phyloP scores from a whole-genome alignment of 495 filamentous ascomycete genomes.

The Articulospora tetracladia region DNA sequence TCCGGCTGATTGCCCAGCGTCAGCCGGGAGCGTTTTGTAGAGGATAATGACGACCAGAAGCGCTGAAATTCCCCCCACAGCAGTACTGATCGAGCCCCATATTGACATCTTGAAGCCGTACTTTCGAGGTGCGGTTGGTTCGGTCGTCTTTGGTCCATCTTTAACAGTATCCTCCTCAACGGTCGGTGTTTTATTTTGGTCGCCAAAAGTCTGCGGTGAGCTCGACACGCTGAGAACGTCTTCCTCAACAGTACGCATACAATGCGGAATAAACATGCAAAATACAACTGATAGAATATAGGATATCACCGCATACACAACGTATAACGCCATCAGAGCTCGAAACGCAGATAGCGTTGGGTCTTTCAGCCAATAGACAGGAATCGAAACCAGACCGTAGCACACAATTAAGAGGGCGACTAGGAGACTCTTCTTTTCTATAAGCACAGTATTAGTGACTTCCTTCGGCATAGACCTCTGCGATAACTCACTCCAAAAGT shows the following conservation, averaged over 20 bases:
- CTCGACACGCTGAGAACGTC: not conserved
- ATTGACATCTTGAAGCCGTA: not conserved
- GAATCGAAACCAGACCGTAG: not conserved
- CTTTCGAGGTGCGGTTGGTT: not conserved
- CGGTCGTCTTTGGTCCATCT: not conserved
- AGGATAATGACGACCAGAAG: not conserved
- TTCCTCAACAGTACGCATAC: not conserved
- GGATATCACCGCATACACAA: not conserved
- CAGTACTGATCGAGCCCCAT: not conserved
- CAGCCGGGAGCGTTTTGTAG: not conserved
- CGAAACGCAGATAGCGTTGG: not conserved
- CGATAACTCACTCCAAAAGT: slow-evolving; percentile 5
- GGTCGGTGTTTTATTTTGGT: not conserved
- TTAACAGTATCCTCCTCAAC: not conserved
- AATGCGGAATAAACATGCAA: slow-evolving; percentile 3
- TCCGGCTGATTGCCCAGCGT: not conserved
- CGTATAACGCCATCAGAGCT: not conserved
- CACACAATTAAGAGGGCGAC: not conserved
- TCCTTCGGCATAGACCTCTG: too few relatives aligned
- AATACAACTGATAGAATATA: slow-evolving; percentile 1
- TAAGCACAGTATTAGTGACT: not conserved
- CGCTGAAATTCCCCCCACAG: not conserved
- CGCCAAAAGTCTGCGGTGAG: not conserved
- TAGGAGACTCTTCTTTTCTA: slow-evolving; percentile 1
- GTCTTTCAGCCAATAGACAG: not conserved